Evolutionary conservation across 2,329 filamentous ascomycete genomes (phyloP), one percentile per base, ranked within the genome.

Genomic region (Coccinonectria pachysandricola): DNA sequence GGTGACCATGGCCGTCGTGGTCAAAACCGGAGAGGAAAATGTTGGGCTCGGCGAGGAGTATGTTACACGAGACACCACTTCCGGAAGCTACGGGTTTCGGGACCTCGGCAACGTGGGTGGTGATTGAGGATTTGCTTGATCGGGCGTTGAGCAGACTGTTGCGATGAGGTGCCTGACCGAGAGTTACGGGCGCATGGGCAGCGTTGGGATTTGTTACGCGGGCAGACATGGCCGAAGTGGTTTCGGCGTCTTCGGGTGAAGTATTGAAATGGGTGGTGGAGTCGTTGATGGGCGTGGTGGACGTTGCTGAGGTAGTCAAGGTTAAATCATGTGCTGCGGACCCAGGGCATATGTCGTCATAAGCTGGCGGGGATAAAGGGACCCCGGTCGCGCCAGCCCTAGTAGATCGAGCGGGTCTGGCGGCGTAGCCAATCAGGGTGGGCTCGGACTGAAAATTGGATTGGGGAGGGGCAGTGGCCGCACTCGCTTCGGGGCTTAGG

Each of bases 21-120:
- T 86, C 79, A 44, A 88, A 86, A 1, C 83, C 83, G 15, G 79
- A 75, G 17, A 91, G 60, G 45, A 84, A 91, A 13, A 91, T 61
- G 31, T 79, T 78, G n/a, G 81, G 81, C 50, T 91, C 84, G 15
- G 80, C 80, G 20, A 91, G 60, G 15, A 79, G 59, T 23, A 91
- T 81, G 15, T 75, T 79, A 44, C 83, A 79, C 13, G 68, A 68
- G 12, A 91, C 67, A 22, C 82, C 82, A 51, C 80, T 84, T 24
- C 79, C 82, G 10, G 77, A 75, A 8, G 80, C 81, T n/a, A 88
- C 64, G 1, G 84, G 82, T 54, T 86, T 84, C n/a, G 64, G 60
- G 1, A 73, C 43, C 38, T 73, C 69, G 16, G 64, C 59, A n/a
- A 71, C 62, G 8, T 56, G 48, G 3, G 67, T 65, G 34, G 56